These are phyloP conservation scores for Mycena amicta DNA, from an alignment of 768 basidiomycete species.

Conservation along the genomic window DNA sequence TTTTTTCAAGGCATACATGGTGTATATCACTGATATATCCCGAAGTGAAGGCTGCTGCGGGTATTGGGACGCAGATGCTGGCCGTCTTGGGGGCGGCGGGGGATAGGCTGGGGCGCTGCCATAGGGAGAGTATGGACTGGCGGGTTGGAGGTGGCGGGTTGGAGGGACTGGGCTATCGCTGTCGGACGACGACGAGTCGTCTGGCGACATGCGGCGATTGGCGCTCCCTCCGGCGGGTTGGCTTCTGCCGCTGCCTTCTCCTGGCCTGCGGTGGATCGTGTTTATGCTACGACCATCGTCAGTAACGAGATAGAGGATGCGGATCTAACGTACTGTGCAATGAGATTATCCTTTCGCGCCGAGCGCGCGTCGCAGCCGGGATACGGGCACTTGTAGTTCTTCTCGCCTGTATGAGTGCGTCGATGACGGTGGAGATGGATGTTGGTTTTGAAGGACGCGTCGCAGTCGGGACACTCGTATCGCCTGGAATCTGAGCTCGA, in stretches of 20 bases:
- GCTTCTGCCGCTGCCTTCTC: neutral
- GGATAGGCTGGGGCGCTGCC: neutral
- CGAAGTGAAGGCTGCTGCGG: neutral
- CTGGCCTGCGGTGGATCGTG: neutral
- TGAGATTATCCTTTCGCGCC: neutral
- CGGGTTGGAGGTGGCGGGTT: neutral
- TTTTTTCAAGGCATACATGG: no score
- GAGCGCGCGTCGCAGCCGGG: neutral
- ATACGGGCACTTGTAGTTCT: neutral
- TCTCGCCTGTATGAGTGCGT: neutral
- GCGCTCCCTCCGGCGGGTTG: neutral
- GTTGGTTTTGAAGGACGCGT: neutral
- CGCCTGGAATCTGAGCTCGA: neutral
- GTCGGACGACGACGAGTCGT: neutral
- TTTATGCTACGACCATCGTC: neutral
- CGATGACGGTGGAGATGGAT: neutral
- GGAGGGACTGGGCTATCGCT: neutral
- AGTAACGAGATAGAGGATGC: neutral
- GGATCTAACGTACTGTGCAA: neutral
- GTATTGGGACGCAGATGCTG: neutral
- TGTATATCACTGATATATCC: no score
- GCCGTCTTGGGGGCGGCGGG: neutral
- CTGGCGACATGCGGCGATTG: neutral
- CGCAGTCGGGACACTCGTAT: neutral
- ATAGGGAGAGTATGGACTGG: neutral